phyloP scores from a whole-genome alignment of 176 grass and related monocot genomes.

The Poa annua region DNA sequence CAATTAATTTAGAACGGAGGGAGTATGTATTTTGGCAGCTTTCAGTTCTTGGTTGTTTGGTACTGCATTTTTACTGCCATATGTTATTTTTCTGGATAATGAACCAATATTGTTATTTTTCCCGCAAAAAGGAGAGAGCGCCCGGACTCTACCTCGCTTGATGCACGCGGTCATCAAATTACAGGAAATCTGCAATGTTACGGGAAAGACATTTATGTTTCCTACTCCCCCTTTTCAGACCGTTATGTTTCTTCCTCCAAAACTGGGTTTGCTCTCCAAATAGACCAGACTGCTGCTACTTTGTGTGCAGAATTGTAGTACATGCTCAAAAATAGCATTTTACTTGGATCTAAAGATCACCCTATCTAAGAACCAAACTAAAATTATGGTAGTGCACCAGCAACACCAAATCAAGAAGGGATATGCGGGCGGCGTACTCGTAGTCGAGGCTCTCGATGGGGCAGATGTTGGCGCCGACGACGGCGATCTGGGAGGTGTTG shows the following conservation, averaged over 20 bases:
- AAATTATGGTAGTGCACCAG: neutral
- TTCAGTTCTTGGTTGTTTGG: neutral
- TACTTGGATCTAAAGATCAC: neutral
- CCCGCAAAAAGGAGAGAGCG: too few species aligned
- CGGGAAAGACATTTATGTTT: neutral
- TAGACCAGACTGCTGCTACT: neutral
- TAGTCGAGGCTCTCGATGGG: constrained; percentile 84
- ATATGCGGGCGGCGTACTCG: constrained; percentile 43
- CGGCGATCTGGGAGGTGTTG: constrained; percentile 71
- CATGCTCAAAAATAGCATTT: neutral
- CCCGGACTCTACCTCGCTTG: too few species aligned
- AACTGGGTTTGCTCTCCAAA: neutral
- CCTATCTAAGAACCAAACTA: neutral
- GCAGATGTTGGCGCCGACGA: constrained; percentile 71
- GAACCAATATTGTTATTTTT: neutral
- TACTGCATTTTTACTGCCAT: too few species aligned
- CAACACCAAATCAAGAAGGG: neutral
- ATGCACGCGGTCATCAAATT: too few species aligned
- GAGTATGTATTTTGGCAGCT: neutral
- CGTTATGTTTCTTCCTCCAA: neutral
- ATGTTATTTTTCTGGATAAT: neutral
- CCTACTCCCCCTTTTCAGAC: neutral
- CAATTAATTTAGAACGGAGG: too few species aligned
- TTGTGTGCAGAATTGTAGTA: neutral
- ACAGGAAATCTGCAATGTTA: neutral